Conservation (phyloP, 331 rosid species). For the Cydonia oblonga region DNA sequence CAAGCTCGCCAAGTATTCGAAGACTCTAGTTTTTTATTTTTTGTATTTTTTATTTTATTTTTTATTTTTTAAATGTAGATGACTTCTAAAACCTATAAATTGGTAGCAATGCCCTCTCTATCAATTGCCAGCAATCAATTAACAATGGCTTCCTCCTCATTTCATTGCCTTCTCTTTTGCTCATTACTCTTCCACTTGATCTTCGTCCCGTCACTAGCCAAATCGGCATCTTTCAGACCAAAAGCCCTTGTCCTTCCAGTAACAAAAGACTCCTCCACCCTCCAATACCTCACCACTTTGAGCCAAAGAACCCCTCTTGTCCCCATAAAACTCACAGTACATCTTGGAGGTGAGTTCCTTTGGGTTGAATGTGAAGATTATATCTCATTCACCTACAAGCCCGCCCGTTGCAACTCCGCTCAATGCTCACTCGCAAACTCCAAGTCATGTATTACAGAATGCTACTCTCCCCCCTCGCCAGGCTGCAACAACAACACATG, state of each 20-base stretch:
- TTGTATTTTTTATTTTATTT: too few relatives aligned
- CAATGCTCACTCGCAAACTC: constrained; percentile 36
- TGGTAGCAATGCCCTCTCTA: background rate
- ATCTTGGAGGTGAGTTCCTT: constrained; percentile 34
- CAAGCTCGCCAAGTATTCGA: background rate
- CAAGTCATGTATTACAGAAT: background rate
- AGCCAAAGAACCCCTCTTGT: constrained; percentile 46
- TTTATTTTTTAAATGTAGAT: background rate
- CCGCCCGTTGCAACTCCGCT: constrained; percentile 28
- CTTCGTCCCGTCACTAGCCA: background rate
- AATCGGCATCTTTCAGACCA: background rate
- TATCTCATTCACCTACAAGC: constrained; percentile 37
- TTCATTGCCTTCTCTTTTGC: background rate
- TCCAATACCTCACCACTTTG: constrained; percentile 37
- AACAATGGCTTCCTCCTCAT: background rate
- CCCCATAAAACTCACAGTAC: constrained; percentile 31
- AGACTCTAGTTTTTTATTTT: background rate
- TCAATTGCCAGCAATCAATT: background rate
- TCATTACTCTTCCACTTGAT: background rate
- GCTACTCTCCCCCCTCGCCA: background rate
- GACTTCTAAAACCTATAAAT: background rate
- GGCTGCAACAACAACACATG: constrained; percentile 19
- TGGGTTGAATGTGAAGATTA: constrained; percentile 48
- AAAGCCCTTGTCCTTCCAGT: constrained; percentile 31
- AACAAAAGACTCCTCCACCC: constrained; percentile 25